Percentiles rank a stretch among this genome's conserved stretches.
Evolutionary conservation across 257 asterid species (phyloP).

Genomic region (Scutellaria galericulata): DNA sequence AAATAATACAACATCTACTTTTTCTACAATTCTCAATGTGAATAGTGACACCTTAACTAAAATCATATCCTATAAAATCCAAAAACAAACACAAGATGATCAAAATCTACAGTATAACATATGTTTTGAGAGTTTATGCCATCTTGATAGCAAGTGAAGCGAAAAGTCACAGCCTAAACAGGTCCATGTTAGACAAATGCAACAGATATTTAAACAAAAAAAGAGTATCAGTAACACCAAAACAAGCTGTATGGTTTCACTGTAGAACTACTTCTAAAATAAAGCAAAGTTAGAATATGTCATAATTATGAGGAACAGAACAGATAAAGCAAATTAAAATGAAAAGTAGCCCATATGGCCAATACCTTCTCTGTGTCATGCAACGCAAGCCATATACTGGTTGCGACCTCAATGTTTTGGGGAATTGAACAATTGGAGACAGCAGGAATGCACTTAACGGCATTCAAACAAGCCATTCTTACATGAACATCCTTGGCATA

Average conservation of each 20-base stretch:
- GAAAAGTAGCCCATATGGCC: background rate
- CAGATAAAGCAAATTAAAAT: slow-evolving; percentile 14
- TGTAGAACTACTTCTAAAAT: background rate
- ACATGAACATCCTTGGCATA: slow-evolving; percentile 95
- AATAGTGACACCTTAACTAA: too few relatives aligned
- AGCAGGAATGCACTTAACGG: slow-evolving; percentile 96
- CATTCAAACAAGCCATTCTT: slow-evolving; percentile 92
- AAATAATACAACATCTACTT: too few relatives aligned
- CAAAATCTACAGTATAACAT: background rate
- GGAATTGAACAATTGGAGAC: slow-evolving; percentile 84
- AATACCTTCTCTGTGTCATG: slow-evolving; percentile 91
- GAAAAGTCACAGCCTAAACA: slow-evolving; percentile 13
- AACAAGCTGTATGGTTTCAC: slow-evolving; percentile 5
- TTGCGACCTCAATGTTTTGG: slow-evolving; percentile 83
- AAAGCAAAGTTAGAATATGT: background rate
- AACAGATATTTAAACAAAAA: background rate
- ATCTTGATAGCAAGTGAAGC: background rate
- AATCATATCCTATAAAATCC: too few relatives aligned
- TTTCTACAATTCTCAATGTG: too few relatives aligned
- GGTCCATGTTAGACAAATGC: background rate
- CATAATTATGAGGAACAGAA: background rate
- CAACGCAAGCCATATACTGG: slow-evolving; percentile 95
- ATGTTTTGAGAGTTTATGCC: background rate
- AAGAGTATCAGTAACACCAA: background rate
- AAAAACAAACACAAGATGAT: background rate